Percentiles rank a stretch among this genome's conserved stretches.
Conservation (phyloP, 805 yeast genomes). For the Maudiozyma barnettii region DNA sequence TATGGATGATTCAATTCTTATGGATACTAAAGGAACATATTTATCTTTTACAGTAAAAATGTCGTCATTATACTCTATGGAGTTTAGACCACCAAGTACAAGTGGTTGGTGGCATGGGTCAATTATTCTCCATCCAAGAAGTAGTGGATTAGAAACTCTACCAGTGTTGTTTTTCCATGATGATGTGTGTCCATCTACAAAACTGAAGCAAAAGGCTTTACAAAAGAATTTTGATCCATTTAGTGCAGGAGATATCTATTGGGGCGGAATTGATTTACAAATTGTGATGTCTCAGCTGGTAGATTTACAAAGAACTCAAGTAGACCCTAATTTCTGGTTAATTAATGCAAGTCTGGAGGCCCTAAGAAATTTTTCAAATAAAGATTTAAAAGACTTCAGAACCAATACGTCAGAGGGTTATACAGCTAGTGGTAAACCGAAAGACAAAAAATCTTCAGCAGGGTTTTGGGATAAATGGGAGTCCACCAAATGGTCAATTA, state of each 20-base stretch:
- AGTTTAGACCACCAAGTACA: slow-evolving; percentile 67
- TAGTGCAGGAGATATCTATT: slow-evolving; percentile 48
- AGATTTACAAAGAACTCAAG: slow-evolving; percentile 54
- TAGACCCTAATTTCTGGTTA: slow-evolving; percentile 64
- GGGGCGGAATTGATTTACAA: slow-evolving; percentile 88
- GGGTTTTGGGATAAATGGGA: slow-evolving; percentile 21
- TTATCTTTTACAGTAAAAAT: slow-evolving; percentile 27
- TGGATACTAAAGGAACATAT: slow-evolving; percentile 2
- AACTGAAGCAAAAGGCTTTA: slow-evolving; percentile 47
- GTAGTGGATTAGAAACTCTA: slow-evolving; percentile 41
- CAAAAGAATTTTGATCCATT: slow-evolving; percentile 70
- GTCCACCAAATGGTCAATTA: slow-evolving; percentile 71
- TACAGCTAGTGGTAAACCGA: background rate
- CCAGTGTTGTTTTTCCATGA: slow-evolving; percentile 93
- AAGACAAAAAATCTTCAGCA: background rate
- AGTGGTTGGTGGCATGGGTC: slow-evolving; percentile 92
- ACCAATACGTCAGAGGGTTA: background rate
- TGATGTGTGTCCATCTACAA: slow-evolving; percentile 70
- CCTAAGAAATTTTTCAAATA: slow-evolving; percentile 29
- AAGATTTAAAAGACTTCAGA: background rate
- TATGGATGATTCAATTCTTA: slow-evolving; percentile 3
- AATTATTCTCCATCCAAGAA: slow-evolving; percentile 56
- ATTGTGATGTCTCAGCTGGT: slow-evolving; percentile 44
- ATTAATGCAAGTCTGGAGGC: slow-evolving; percentile 63
- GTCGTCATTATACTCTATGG: slow-evolving; percentile 64